Evolutionary conservation across 805 yeast genomes (phyloP).

Genomic region (Hanseniaspora mollemarum): DNA sequence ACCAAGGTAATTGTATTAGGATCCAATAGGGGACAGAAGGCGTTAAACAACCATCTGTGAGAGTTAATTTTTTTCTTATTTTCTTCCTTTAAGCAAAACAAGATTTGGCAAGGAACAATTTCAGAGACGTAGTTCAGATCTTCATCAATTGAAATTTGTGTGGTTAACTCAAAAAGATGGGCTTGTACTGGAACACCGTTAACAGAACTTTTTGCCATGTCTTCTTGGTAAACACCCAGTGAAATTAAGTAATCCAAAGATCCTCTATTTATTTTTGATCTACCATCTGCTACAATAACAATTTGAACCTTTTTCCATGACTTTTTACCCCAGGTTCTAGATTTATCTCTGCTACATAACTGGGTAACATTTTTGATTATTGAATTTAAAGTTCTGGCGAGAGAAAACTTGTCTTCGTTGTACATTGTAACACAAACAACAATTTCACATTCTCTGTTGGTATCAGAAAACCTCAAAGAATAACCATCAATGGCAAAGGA

Average conservation of each 20-base stretch:
- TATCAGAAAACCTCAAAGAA: constrained; percentile 71
- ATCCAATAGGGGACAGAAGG: constrained; percentile 79
- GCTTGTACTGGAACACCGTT: constrained; percentile 86
- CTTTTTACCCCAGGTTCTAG: constrained; percentile 88
- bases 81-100: constrained; percentile 84
- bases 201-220: constrained; percentile 88
- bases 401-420: constrained; percentile 81
- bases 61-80: constrained; percentile 92
- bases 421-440: constrained; percentile 94
- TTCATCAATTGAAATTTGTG: constrained; percentile 86
- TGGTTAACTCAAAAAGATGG: constrained; percentile 89
- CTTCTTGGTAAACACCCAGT: constrained; percentile 94
- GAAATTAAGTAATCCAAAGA: constrained; percentile 83
- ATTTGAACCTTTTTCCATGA: constrained; percentile 97
- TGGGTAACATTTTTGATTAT: constrained; percentile 88
- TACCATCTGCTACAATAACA: constrained; percentile 83
- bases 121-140: constrained; percentile 83
- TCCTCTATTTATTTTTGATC: constrained; percentile 74
- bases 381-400: constrained; percentile 89
- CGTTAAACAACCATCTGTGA: constrained; percentile 95
- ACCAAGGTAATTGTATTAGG: constrained; percentile 82
- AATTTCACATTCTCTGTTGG: constrained; percentile 82
- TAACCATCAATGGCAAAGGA: constrained; percentile 71
- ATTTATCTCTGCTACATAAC: constrained; percentile 65
- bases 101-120: constrained; percentile 85